Evolutionary conservation across 73 alveolate species (phyloP).

Genomic region (Paraurostyla sp.): DNA sequence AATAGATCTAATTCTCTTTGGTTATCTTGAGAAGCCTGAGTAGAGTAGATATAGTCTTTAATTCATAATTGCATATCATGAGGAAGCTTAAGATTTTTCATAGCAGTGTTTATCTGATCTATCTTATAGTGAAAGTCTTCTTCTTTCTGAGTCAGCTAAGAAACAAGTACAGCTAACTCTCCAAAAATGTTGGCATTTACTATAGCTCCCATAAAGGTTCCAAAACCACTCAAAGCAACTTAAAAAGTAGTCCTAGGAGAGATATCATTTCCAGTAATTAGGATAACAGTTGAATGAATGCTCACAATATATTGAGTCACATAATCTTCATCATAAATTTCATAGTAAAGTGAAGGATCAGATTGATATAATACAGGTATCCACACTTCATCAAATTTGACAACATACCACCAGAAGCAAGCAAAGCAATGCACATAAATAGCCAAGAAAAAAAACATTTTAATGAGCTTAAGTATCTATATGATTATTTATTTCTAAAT

Average conservation of each 20-base stretch:
- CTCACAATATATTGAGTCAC: constrained; percentile 41
- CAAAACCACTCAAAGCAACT: constrained; percentile 49
- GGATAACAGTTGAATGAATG: constrained; percentile 59
- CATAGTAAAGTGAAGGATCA: background rate
- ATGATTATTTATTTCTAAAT: background rate
- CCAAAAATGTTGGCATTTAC: constrained; percentile 79
- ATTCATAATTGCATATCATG: constrained; percentile 36
- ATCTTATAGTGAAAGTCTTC: constrained; percentile 45
- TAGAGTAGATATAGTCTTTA: background rate
- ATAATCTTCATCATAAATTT: background rate
- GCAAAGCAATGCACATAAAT: constrained; percentile 75
- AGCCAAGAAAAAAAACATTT: constrained; percentile 59
- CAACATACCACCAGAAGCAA: constrained; percentile 79
- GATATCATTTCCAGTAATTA: constrained; percentile 74
- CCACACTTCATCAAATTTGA: constrained; percentile 59
- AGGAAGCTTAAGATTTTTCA: constrained; percentile 77
- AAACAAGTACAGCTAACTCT: constrained; percentile 69
- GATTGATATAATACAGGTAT: constrained; percentile 57
- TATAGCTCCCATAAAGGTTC: constrained; percentile 72
- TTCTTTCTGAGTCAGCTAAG: constrained; percentile 44
- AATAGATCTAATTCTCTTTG: constrained; percentile 55
- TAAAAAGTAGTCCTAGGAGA: constrained; percentile 66
- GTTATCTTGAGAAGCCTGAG: constrained; percentile 28
- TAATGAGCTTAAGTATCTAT: constrained; percentile 44
- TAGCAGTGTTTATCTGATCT: constrained; percentile 71